Evolutionary conservation across 225 moss, liverwort and hornwort species (phyloP), one percentile per base, ranked within the genome.

Genomic region (Pleurozium schreberi): DNA sequence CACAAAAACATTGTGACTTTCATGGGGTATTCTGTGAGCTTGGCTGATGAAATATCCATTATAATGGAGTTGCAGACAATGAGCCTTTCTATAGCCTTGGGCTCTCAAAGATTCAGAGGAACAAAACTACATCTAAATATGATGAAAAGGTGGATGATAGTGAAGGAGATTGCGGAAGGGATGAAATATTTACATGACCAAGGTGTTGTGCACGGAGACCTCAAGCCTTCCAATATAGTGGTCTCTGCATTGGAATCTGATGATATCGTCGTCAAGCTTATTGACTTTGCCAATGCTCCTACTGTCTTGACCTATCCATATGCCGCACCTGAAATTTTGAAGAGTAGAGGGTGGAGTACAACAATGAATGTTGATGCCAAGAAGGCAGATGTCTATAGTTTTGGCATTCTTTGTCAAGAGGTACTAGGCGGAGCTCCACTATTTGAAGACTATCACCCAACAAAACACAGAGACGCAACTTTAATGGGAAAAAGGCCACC

Each of bases 41-140:
- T 2, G 1, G 2, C 19, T 19, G 0, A 12, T 2, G 2, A 19
- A 12, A 4, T 75, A 20, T 49, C 33, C 2, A 23, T 77, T 22
- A 6, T 77, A 15, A 53, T 77, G 77, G 77, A 77, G 15, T 36
- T 77, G 77, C 23, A 22, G 8, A 6, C 4, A 6, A 23, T 4
- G 23, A 1, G 23, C 36, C 36, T 77, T 15, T 21, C 9, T 1
- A 4, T 3, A 52, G 52, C 6, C 6, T 52, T 75, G 33, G 8
- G 0, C 7, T 9, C 9, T 16, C 8, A 5, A 2, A 10, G 25
- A 22, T 12, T 14, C 1, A 31, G n/a, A n/a, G n/a, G n/a, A n/a
- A n/a, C n/a, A n/a, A 49, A 20, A 8, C 12, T 7, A 33, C 0
- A 2, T 22, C 0, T 76, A 3, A 14, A 22, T 76, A 22, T 20